phyloP scores from a whole-genome alignment of 805 yeast species.

The Nakazawaea wickerhamii region DNA sequence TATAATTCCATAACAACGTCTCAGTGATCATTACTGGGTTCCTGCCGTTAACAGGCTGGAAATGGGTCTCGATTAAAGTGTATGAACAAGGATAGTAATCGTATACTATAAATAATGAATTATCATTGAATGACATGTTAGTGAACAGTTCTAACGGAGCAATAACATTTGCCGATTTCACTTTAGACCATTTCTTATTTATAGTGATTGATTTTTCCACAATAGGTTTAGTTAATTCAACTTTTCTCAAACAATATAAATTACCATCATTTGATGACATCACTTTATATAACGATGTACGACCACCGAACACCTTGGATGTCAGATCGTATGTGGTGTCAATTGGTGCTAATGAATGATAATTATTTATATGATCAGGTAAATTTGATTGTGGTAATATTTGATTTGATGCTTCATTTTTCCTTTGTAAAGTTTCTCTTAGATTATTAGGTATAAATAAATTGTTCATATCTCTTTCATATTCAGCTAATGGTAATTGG shows the following conservation, averaged over 20 bases:
- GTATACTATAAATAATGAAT: conserved; percentile 69
- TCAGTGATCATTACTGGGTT: conserved; percentile 53
- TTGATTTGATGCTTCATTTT: conserved; percentile 77
- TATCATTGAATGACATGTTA: conserved; percentile 78
- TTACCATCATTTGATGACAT: conserved; percentile 74
- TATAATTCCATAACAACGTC: conserved; percentile 66
- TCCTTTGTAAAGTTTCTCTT: conserved; percentile 64
- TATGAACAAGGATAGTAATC: conserved; percentile 79
- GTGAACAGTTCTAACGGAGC: conserved; percentile 78
- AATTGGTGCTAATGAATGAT: conserved; percentile 81
- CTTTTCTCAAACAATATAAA: conserved; percentile 68
- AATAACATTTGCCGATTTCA: conserved; percentile 56
- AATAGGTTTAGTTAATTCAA: conserved; percentile 45
- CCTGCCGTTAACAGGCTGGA: conserved; percentile 32
- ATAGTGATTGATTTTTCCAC: conserved; percentile 56
- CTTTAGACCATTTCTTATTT: conserved; percentile 62
- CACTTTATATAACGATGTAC: conserved; percentile 70
- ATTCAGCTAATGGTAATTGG: conserved; percentile 52
- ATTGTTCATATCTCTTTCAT: conserved; percentile 64
- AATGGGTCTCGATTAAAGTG: conserved; percentile 67
- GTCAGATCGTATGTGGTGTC: conserved; percentile 43
- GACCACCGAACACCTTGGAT: conserved; percentile 42
- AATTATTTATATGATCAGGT: conserved; percentile 75
- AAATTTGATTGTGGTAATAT: conserved; percentile 49
- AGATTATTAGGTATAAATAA: conserved; percentile 70